A percentile compares a stretch with the other conserved stretches of the same genome.
phyloP scores from a whole-genome alignment of 352 stramenopile species.

The Globisporangium acanthophoron region DNA sequence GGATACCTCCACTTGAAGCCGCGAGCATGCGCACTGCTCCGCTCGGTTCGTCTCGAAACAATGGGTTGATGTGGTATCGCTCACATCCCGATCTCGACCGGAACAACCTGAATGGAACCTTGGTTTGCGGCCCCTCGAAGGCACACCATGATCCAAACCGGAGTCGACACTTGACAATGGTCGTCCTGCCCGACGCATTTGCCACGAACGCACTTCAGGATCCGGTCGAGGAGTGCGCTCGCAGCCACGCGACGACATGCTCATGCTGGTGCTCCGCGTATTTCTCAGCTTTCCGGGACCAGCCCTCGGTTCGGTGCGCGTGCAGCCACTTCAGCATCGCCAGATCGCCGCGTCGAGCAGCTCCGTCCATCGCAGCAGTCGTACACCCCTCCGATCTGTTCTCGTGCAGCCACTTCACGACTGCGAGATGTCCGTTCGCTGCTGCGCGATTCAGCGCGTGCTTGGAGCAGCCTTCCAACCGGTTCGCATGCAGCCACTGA shows the following conservation, averaged over 20 bases:
- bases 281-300: neutral
- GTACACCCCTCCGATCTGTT: conserved; percentile 5
- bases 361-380: conserved; percentile 5
- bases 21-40: too few species aligned
- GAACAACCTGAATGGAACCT: too few species aligned
- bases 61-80: too few species aligned
- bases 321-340: conserved; percentile 9
- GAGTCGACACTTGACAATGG: too few species aligned
- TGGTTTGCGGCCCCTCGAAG: too few species aligned
- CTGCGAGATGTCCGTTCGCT: conserved; percentile 4
- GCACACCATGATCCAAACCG: too few species aligned
- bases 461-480: conserved; percentile 2
- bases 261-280: conserved; percentile 12
- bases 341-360: conserved; percentile 2
- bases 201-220: too few species aligned
- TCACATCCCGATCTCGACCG: too few species aligned
- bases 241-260: conserved; percentile 2
- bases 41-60: too few species aligned
- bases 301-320: conserved; percentile 4
- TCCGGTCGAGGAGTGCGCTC: conserved; percentile 6
- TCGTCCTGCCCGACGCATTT: too few species aligned
- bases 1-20: too few species aligned
- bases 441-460: conserved; percentile 6
- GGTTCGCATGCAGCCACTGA: conserved; percentile 6
- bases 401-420: conserved; percentile 5